phyloP scores from a whole-genome alignment of 192 early-diverging fungal species.

The Jimgerdemannia lactiflua region DNA sequence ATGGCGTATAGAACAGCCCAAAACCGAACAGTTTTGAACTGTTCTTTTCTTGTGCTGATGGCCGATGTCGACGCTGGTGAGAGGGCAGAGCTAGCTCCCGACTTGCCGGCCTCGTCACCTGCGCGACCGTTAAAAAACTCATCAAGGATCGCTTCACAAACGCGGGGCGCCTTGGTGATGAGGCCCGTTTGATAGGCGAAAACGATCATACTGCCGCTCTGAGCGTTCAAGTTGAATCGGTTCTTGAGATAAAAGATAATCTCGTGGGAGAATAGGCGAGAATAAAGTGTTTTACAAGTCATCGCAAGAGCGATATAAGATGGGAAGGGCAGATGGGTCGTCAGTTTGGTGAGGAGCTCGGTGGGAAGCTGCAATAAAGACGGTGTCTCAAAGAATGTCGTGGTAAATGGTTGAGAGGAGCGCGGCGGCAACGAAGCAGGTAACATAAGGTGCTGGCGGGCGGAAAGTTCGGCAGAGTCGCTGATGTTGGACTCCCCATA shows the following conservation, averaged over 20 bases:
- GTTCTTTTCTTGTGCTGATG: background rate
- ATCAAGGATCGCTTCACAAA: conserved; percentile 10
- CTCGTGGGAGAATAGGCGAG: conserved; percentile 4
- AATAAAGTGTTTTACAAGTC: conserved; percentile 5
- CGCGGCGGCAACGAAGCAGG: no score
- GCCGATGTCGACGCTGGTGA: background rate
- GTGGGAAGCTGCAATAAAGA: background rate
- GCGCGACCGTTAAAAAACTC: conserved; percentile 9
- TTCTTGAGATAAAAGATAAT: conserved; percentile 8
- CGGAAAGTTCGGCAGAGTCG: background rate
- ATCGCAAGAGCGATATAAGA: conserved; percentile 10
- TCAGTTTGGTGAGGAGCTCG: conserved; percentile 6
- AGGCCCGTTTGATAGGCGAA: conserved; percentile 16
- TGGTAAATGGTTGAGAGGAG: background rate
- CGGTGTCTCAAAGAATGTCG: background rate
- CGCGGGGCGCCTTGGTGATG: conserved; percentile 9
- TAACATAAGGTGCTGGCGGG: background rate
- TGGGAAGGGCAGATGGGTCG: conserved; percentile 1
- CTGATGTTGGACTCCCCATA: background rate
- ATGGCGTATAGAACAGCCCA: conserved; percentile 14
- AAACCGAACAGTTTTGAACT: conserved; percentile 6
- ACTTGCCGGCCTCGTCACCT: background rate
- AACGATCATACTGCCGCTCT: conserved; percentile 14
- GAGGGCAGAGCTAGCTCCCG: background rate
- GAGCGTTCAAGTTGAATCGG: conserved; percentile 11